Evolutionary conservation across 2,329 filamentous ascomycete species (phyloP).

Genomic region (Alternaria novae-zelandiae): DNA sequence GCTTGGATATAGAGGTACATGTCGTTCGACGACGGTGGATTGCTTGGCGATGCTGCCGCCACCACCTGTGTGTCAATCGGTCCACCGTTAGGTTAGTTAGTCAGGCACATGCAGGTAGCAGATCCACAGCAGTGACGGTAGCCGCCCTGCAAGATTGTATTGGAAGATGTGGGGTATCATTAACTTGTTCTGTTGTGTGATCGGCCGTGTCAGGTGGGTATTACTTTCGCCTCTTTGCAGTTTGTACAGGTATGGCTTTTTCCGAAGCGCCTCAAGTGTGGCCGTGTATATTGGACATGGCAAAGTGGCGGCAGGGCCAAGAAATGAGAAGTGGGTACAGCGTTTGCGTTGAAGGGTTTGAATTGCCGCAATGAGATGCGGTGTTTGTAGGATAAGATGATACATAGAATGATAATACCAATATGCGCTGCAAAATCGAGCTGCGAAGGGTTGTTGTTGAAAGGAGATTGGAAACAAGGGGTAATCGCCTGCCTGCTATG

Average conservation of each 20-base stretch:
- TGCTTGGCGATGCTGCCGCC: not conserved
- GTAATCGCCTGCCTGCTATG: constrained; percentile 10
- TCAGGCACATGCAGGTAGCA: not conserved
- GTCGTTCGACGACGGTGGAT: not conserved
- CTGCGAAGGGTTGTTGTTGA: not conserved
- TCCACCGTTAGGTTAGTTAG: not conserved
- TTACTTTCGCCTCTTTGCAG: not conserved
- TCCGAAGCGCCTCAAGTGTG: not conserved
- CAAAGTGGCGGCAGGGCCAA: constrained; percentile 6
- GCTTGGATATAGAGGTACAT: not conserved
- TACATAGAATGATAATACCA: constrained; percentile 47
- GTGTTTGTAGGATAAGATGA: constrained; percentile 26
- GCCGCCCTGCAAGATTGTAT: constrained; percentile 1
- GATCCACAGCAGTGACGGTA: not conserved
- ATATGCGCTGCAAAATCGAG: constrained; percentile 12
- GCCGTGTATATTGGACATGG: not conserved
- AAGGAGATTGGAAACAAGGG: not conserved
- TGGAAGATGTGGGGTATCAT: constrained; percentile 25
- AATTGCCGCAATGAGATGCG: constrained; percentile 4
- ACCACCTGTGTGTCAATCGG: not conserved
- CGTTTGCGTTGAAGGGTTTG: not conserved
- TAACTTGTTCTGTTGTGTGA: constrained; percentile 24
- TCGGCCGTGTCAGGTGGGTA: constrained; percentile 8
- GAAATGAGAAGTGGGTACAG: constrained; percentile 3
- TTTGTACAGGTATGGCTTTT: constrained; percentile 22